Evolutionary conservation across 1,284 basidiomycete species (phyloP).

Genomic region (Xerocomus nothofagi): DNA sequence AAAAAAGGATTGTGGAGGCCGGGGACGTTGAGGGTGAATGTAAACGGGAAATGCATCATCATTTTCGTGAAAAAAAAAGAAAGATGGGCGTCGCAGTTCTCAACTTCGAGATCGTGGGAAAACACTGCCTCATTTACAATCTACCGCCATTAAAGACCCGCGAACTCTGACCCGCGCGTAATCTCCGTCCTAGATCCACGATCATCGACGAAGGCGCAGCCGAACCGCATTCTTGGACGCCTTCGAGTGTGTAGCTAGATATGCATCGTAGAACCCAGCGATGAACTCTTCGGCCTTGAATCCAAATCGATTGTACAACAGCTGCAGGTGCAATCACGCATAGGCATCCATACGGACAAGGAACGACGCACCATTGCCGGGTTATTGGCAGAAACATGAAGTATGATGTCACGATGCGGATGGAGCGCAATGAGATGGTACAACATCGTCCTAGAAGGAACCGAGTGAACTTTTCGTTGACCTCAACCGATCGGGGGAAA

Average conservation of each 20-base stretch:
- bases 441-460: slow-evolving; percentile 60
- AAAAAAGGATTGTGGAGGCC: slow-evolving; percentile 67
- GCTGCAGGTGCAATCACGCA: slow-evolving; percentile 41
- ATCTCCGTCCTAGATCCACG: slow-evolving; percentile 2
- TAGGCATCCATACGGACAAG: background rate
- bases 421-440: slow-evolving; percentile 70
- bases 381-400: slow-evolving; percentile 78
- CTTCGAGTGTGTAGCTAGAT: slow-evolving; percentile 62
- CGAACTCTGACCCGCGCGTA: background rate
- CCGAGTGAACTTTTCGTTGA: background rate
- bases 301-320: slow-evolving; percentile 78
- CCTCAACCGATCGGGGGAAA: background rate
- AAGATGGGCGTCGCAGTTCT: no score
- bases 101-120: slow-evolving; percentile 3
- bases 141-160: no score
- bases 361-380: slow-evolving; percentile 65
- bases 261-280: slow-evolving; percentile 74
- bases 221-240: slow-evolving; percentile 77
- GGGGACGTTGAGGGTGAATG: slow-evolving; percentile 61
- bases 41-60: slow-evolving; percentile 61
- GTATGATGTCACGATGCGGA: slow-evolving; percentile 69
- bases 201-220: slow-evolving; percentile 46
- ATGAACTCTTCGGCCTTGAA: slow-evolving; percentile 84
- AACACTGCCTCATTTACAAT: slow-evolving; percentile 1
- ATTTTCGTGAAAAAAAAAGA: slow-evolving; percentile 19